Conservation (phyloP, 2,329 filamentous ascomycete genomes). For the Tolypocladium endophyticum region DNA sequence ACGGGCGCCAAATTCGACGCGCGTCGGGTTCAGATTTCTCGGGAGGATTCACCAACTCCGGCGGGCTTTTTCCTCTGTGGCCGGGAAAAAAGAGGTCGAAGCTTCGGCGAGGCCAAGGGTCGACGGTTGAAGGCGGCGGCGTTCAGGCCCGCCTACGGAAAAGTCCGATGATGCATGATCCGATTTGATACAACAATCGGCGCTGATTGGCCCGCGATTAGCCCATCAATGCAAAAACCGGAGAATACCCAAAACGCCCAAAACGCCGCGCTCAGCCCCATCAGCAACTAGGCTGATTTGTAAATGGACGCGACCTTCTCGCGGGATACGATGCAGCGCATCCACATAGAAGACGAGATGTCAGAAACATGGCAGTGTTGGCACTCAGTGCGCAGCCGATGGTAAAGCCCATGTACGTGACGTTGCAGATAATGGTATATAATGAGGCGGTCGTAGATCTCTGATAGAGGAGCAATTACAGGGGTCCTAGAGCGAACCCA, state of each 20-base stretch:
- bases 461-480: background rate
- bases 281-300: background rate
- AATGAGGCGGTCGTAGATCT: background rate
- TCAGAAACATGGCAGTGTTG: background rate
- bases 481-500: background rate
- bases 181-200: background rate
- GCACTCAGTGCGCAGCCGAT: background rate
- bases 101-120: background rate
- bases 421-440: background rate
- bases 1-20: background rate
- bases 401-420: background rate
- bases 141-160: background rate
- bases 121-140: background rate
- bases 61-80: conserved; percentile 6
- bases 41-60: conserved; percentile 7
- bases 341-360: background rate
- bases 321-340: background rate
- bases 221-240: background rate
- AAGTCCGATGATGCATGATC: conserved; percentile 4
- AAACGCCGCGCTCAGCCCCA: background rate
- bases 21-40: background rate
- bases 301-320: background rate
- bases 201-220: conserved; percentile 2
- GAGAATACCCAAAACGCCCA: conserved; percentile 2
- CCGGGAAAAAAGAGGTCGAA: background rate